phyloP scores from a whole-genome alignment of 2,329 filamentous ascomycete genomes.

The Pestalotiopsis sp. region DNA sequence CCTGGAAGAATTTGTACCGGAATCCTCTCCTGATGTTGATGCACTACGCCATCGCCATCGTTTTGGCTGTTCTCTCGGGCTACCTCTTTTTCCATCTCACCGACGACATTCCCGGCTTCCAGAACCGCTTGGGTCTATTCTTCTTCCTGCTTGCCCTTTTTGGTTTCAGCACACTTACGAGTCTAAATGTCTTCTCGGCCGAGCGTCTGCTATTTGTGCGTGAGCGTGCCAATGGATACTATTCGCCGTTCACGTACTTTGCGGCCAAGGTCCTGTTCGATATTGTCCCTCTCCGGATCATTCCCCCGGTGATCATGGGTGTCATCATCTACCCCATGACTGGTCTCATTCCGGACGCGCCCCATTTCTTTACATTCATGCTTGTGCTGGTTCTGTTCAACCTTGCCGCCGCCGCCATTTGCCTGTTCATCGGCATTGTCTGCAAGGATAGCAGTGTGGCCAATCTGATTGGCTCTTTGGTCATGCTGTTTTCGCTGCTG shows the following conservation, averaged over 20 bases:
- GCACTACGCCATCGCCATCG: slow-evolving; percentile 94
- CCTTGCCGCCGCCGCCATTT: slow-evolving; percentile 88
- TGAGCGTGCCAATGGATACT: slow-evolving; percentile 96
- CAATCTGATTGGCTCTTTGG: slow-evolving; percentile 88
- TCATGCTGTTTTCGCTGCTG: slow-evolving; percentile 95
- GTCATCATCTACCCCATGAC: slow-evolving; percentile 98
- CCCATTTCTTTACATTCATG: slow-evolving; percentile 88
- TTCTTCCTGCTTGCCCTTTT: slow-evolving; percentile 96
- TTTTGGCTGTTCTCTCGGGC: slow-evolving; percentile 90
- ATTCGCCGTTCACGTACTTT: slow-evolving; percentile 91
- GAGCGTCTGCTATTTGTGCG: slow-evolving; percentile 90
- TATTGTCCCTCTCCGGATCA: slow-evolving; percentile 88
- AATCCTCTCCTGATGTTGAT: slow-evolving; percentile 98
- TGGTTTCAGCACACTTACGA: slow-evolving; percentile 94
- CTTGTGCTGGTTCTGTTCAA: slow-evolving; percentile 95
- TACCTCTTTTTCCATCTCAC: slow-evolving; percentile 96
- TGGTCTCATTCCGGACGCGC: slow-evolving; percentile 77
- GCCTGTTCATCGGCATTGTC: slow-evolving; percentile 92
- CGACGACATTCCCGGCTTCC: slow-evolving; percentile 95
- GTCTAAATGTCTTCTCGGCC: slow-evolving; percentile 87
- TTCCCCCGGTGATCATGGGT: slow-evolving; percentile 93
- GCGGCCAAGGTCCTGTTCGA: slow-evolving; percentile 97
- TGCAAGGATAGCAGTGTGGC: slow-evolving; percentile 91
- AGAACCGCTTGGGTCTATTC: slow-evolving; percentile 94
- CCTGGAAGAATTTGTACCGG: slow-evolving; percentile 95